Conservation (phyloP, 192 early-diverging fungal species). For the Allomyces macrogynus region DNA sequence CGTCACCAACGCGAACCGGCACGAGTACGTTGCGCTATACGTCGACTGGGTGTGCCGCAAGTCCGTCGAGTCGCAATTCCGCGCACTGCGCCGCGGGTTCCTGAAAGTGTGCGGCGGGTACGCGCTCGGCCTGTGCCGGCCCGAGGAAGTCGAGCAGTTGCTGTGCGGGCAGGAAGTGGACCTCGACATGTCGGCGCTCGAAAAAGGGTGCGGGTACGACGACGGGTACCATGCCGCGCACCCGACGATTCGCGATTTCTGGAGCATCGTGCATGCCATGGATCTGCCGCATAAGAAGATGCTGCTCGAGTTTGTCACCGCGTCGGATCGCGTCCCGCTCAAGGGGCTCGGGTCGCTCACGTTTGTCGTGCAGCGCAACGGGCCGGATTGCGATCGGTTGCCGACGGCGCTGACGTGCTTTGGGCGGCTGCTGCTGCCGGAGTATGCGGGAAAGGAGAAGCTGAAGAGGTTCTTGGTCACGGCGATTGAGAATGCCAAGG, state of each 20-base stretch:
- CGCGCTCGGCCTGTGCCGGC: slow-evolving; percentile 29
- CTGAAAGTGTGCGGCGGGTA: slow-evolving; percentile 44
- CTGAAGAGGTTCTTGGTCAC: slow-evolving; percentile 53
- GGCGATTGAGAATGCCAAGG: slow-evolving; percentile 78
- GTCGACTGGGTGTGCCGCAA: slow-evolving; percentile 43
- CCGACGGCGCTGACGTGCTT: slow-evolving; percentile 87
- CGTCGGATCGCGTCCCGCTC: slow-evolving; percentile 69
- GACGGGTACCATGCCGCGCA: slow-evolving; percentile 57
- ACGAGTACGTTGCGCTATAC: slow-evolving; percentile 50
- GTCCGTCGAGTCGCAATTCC: slow-evolving; percentile 36
- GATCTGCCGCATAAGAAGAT: slow-evolving; percentile 38
- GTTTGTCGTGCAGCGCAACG: slow-evolving; percentile 92
- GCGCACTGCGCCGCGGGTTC: slow-evolving; percentile 60
- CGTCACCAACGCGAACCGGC: slow-evolving; percentile 58
- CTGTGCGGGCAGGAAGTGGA: slow-evolving; percentile 37
- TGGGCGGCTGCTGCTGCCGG: slow-evolving; percentile 65
- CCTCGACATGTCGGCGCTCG: slow-evolving; percentile 52
- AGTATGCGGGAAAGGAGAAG: slow-evolving; percentile 51
- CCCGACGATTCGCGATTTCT: slow-evolving; percentile 50
- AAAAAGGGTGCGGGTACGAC: slow-evolving; percentile 54
- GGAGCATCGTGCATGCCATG: slow-evolving; percentile 48
- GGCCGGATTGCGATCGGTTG: slow-evolving; percentile 64
- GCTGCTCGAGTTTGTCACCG: slow-evolving; percentile 76
- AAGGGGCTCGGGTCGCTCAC: slow-evolving; percentile 54
- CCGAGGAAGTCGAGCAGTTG: slow-evolving; percentile 54